These are phyloP conservation scores for Huntiella omanensis DNA, from an alignment of 2,329 filamentous ascomycete species.

Conservation along the genomic window DNA sequence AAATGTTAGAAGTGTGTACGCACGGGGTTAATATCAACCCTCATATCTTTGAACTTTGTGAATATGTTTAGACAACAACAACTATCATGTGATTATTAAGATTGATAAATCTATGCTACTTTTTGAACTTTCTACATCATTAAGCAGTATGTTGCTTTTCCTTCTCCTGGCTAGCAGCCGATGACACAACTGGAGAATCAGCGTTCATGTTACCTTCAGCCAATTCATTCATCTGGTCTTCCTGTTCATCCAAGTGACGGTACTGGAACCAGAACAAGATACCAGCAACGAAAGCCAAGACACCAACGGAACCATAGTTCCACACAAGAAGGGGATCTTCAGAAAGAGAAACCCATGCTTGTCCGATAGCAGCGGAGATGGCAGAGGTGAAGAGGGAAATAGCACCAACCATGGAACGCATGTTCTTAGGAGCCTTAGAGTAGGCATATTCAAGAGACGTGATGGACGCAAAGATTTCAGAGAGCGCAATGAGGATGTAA, in stretches of 20 bases:
- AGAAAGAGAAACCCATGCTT: conserved; percentile 28
- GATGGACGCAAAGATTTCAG: conserved; percentile 31
- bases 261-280: conserved; percentile 53
- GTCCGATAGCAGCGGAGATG: conserved; percentile 47
- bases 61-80: neutral
- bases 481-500: conserved; percentile 29
- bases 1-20: no score
- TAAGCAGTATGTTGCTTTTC: neutral
- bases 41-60: no score
- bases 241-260: conserved; percentile 39
- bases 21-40: no score
- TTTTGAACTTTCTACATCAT: neutral
- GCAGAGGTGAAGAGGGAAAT: conserved; percentile 52
- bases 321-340: conserved; percentile 49
- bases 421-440: conserved; percentile 58
- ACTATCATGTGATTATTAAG: neutral
- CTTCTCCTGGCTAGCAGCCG: neutral
- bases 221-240: conserved; percentile 48
- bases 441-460: conserved; percentile 55
- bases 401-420: conserved; percentile 53
- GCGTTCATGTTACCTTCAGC: conserved; percentile 18
- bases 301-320: conserved; percentile 52
- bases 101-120: neutral
- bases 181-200: neutral
- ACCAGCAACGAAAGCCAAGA: conserved; percentile 44